phyloP scores from a whole-genome alignment of 2,329 filamentous ascomycete species.

The Trichoderma harzianum region DNA sequence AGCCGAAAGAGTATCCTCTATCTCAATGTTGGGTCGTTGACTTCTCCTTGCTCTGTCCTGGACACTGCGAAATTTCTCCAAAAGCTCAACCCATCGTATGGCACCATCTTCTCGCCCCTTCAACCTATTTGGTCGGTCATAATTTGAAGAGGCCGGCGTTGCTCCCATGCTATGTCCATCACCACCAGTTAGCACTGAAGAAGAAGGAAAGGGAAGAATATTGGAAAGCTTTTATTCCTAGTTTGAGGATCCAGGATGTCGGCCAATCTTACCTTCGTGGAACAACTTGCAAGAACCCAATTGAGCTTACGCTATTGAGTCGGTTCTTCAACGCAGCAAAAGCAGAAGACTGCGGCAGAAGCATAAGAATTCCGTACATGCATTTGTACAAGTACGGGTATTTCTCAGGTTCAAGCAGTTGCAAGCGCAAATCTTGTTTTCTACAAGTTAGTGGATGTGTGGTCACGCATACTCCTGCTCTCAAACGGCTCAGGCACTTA shows the following conservation, averaged over 20 bases:
- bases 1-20: constrained; percentile 46
- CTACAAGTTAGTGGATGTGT: background rate
- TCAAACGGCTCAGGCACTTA: constrained; percentile 41
- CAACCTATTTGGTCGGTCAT: constrained; percentile 73
- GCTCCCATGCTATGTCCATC: constrained; percentile 39
- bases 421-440: constrained; percentile 76
- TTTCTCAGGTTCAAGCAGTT: constrained; percentile 91
- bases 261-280: constrained; percentile 66
- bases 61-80: constrained; percentile 90
- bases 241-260: background rate
- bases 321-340: constrained; percentile 96
- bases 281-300: constrained; percentile 86
- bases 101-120: constrained; percentile 77
- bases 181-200: background rate
- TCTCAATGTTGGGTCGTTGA: constrained; percentile 56
- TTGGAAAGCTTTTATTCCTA: background rate
- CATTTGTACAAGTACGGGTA: constrained; percentile 97
- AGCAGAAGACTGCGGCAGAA: constrained; percentile 94
- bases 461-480: no score
- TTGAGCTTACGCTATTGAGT: constrained; percentile 93
- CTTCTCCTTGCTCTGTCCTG: constrained; percentile 79
- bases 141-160: constrained; percentile 52
- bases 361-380: constrained; percentile 93
- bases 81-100: constrained; percentile 86
- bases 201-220: background rate